These are phyloP conservation scores for Aspergillus eucalypticola DNA, from an alignment of 2,329 filamentous ascomycete species.

Conservation along the genomic window DNA sequence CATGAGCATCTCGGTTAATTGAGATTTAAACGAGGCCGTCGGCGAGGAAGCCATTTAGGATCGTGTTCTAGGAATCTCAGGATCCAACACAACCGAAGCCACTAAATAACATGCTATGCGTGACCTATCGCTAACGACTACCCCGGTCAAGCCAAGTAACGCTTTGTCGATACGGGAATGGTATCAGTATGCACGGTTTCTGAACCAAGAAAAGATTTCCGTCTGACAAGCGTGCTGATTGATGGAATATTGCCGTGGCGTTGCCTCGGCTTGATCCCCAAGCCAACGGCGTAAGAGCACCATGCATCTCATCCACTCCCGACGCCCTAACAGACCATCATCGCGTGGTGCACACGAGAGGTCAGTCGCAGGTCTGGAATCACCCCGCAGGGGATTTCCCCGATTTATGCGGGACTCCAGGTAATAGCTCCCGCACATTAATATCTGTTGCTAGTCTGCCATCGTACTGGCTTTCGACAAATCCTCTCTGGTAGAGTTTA, in stretches of 20 bases:
- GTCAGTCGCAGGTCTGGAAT: conserved; percentile 12
- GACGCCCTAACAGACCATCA: conserved; percentile 2
- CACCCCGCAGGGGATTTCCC: conserved; percentile 37
- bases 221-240: conserved; percentile 20
- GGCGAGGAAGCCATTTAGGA: background rate
- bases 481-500: conserved; percentile 2
- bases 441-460: conserved; percentile 19
- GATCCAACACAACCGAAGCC: conserved; percentile 6
- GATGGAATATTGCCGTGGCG: conserved; percentile 24
- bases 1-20: conserved; percentile 4
- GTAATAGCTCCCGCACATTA: conserved; percentile 19
- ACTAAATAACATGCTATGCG: conserved; percentile 9
- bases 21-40: background rate
- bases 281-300: conserved; percentile 14
- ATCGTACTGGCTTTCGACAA: conserved; percentile 7
- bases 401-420: conserved; percentile 19
- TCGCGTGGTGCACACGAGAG: background rate
- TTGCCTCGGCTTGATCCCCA: conserved; percentile 18
- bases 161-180: conserved; percentile 18
- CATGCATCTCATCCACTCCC: background rate
- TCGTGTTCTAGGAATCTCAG: background rate
- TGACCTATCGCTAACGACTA: conserved; percentile 7
- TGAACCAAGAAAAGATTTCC: conserved; percentile 6
- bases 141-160: conserved; percentile 6
- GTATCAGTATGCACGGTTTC: background rate